Evolutionary conservation across 2,329 filamentous ascomycete genomes (phyloP).

Genomic region (Aspergillus carbonarius): DNA sequence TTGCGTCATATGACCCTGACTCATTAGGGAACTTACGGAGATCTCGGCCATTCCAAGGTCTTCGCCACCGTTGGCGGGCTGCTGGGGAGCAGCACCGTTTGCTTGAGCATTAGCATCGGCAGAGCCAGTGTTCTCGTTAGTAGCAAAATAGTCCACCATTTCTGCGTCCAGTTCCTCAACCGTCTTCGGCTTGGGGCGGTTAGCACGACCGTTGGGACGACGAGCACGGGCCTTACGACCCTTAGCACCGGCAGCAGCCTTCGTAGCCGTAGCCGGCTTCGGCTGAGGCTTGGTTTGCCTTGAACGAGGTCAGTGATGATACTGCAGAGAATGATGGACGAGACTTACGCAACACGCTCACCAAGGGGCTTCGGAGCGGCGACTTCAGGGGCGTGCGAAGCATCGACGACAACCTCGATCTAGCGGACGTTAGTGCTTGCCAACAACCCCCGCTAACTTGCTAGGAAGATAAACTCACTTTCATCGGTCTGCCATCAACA

Average conservation of each 20-base stretch:
- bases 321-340: not conserved
- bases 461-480: constrained; percentile 55
- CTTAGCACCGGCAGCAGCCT: constrained; percentile 59
- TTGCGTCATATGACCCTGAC: not conserved
- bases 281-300: constrained; percentile 69
- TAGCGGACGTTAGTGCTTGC: constrained; percentile 38
- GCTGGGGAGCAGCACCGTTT: constrained; percentile 49
- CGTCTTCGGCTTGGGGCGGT: constrained; percentile 77
- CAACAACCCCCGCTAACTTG: not conserved
- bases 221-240: constrained; percentile 46
- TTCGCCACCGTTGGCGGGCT: constrained; percentile 50
- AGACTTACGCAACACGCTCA: constrained; percentile 73
- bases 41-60: constrained; percentile 60
- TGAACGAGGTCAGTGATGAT: constrained; percentile 25
- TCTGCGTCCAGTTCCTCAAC: constrained; percentile 94
- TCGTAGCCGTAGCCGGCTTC: constrained; percentile 76
- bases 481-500: constrained; percentile 87
- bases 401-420: constrained; percentile 89
- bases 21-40: constrained; percentile 40
- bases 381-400: constrained; percentile 67
- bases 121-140: constrained; percentile 41
- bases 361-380: constrained; percentile 71
- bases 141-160: constrained; percentile 88
- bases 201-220: constrained; percentile 58
- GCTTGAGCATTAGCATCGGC: constrained; percentile 45